Base-by-base conservation (phyloP, 495 filamentous ascomycete species). In the Hyaloscypha variabilis region DNA sequence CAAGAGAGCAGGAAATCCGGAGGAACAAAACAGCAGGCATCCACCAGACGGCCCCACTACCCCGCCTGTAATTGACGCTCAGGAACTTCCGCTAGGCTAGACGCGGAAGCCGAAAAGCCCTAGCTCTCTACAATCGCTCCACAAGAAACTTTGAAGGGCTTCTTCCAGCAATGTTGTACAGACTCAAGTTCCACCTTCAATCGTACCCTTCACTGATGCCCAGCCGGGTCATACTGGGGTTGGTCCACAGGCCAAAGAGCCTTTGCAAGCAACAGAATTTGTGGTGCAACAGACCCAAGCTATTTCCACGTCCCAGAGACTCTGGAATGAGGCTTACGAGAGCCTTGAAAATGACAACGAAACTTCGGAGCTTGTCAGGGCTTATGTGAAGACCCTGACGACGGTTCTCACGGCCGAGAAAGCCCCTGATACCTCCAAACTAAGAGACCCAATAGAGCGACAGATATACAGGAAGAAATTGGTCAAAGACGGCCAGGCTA, bases 281-380 rank as follows among this genome's bases (percentile, higher is more conserved):
- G 26, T 4, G 26, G 26, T 17, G 13, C 25, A 57, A 57, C 29
- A 57, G 54, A 31, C 5, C 19, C 25, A 8, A 21, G 19, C 25
- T 29, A 14, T 29, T 24, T 25, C 54, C 54, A 31, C 54, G 21
- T 57, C 26, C 54, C 25, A 57, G 54, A 57, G 54, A 56, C 25
- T 57, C 11, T 57, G 54, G 54, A 57, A 57, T 34, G 54, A 5
- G 26, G 25, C 54, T 31, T 57, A 57, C 26, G 54, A 57, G 5
- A 21, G 23, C 6, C 54, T 57, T 21, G 54, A 57, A 28, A 31
- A 4, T 10, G 54, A 57, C 19, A 34, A 30, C 25, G 54, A 57
- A 6, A 56, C 53, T 29, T 8, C 53, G 34, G 29, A 31, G 26
- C 54, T 57, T 57, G 54, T 57, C 54, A 57, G 21, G 19, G 6